Base-by-base conservation (phyloP, 768 basidiomycete genomes). In the Psilocybe azurescens region DNA sequence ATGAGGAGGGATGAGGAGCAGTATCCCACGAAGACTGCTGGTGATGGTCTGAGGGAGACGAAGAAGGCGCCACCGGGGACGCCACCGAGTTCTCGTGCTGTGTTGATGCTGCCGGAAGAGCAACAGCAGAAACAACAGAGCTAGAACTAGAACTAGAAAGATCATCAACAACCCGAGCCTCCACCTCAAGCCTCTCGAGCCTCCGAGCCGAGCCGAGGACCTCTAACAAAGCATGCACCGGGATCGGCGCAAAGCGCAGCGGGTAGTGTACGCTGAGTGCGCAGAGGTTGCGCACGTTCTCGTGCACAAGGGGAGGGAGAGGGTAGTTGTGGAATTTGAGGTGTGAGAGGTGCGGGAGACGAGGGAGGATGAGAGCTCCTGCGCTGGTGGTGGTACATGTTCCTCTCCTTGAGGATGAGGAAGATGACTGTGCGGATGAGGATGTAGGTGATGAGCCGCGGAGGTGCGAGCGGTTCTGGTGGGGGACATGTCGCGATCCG, bases 221-320 rank as follows among this genome's bases (percentile, higher is more conserved):
- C 28, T 61, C 41, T 9, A 66, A 24, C 24, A 69, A 39, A 2
- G 53, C 51, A 5, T 38, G 44, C 0, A 65, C 24, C 1, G 63
- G 47, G 32, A 69, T 53, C 9, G 67, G 65, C 20, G 65, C 20
- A 14, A 69, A 69, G 16, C 67, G 67, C 8, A 69, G 55, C 3
- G 67, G 67, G 28, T 65, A 63, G 5, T 47, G 54, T 24, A 68
- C 44, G 41, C 57, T 47, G 39, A 65, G 44, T 11, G 55, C 36
- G 9, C 52, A 46, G 1, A 68, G 51, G 53, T 58, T 65, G 4
- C 30, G 48, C 1, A 65, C 52, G 33, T 60, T 62, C 29, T 53
- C 46, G 20, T 7, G 11, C 33, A 11, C 6, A 3, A 65, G 53
- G n/a, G 29, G 13, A 3, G 67, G 65, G 7, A 65, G 55, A 3